A percentile compares a stretch with the other conserved stretches of the same genome.
These are phyloP conservation scores for Paecilomyces niveus DNA, from an alignment of 2,329 filamentous ascomycete species.

Conservation along the genomic window DNA sequence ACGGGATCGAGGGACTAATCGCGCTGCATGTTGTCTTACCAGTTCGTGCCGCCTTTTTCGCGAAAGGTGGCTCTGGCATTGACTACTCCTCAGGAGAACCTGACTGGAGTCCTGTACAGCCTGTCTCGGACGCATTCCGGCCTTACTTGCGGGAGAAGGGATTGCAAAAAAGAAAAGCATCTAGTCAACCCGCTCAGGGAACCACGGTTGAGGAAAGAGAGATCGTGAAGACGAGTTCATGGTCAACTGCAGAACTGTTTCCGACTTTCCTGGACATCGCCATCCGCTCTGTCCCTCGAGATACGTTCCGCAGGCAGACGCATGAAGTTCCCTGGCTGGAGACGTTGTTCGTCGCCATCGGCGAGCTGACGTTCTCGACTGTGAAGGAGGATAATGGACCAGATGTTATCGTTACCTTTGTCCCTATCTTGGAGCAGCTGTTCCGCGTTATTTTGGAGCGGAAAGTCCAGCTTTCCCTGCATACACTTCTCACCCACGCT, in stretches of 20 bases:
- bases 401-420: constrained; percentile 21
- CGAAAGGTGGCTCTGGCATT: constrained; percentile 24
- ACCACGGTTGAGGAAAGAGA: background rate
- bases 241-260: constrained; percentile 26
- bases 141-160: constrained; percentile 23
- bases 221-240: constrained; percentile 5
- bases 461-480: constrained; percentile 33
- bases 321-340: constrained; percentile 45
- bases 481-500: constrained; percentile 34
- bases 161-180: background rate
- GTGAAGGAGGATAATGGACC: constrained; percentile 19
- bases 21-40: constrained; percentile 37
- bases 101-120: constrained; percentile 26
- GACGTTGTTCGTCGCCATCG: constrained; percentile 38
- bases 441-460: constrained; percentile 32
- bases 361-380: constrained; percentile 31
- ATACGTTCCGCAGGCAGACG: constrained; percentile 35
- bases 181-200: background rate
- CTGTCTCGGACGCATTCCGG: constrained; percentile 28
- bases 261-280: constrained; percentile 41
- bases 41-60: constrained; percentile 30
- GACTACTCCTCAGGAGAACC: constrained; percentile 26
- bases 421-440: constrained; percentile 28
- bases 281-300: constrained; percentile 37
- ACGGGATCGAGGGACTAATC: constrained; percentile 29